Evolutionary conservation across 768 basidiomycete species (phyloP).

Genomic region (Dendrothele bispora): DNA sequence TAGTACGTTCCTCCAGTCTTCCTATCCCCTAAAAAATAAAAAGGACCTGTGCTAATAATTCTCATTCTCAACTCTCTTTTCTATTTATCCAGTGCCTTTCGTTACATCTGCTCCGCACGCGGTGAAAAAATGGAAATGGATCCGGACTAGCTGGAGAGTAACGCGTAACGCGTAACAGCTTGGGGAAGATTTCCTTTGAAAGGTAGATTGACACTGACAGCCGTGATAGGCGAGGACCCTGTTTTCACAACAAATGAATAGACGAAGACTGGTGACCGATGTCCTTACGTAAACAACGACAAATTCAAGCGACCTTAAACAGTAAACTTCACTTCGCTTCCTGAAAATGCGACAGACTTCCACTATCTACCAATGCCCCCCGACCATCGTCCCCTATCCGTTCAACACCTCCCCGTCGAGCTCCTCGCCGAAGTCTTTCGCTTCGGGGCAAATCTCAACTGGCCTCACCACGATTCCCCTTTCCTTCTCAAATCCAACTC

Average conservation of each 20-base stretch:
- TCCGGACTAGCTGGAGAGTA: too few species aligned
- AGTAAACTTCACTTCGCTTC: too few species aligned
- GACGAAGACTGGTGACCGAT: too few species aligned
- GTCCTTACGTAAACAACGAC: too few species aligned
- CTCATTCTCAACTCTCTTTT: not conserved
- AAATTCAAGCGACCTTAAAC: too few species aligned
- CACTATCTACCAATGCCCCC: slow-evolving; percentile 2
- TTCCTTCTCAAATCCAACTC: slow-evolving; percentile 47
- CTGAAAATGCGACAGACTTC: slow-evolving; percentile 1
- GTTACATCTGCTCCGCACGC: slow-evolving; percentile 70
- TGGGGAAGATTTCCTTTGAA: too few species aligned
- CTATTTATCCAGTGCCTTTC: slow-evolving; percentile 67
- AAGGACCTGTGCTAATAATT: too few species aligned
- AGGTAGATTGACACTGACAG: too few species aligned
- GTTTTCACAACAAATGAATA: too few species aligned
- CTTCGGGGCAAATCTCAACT: slow-evolving; percentile 46
- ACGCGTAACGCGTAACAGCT: too few species aligned
- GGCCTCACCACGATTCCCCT: slow-evolving; percentile 42
- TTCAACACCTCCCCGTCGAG: slow-evolving; percentile 48
- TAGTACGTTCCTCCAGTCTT: slow-evolving; percentile 74
- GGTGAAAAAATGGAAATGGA: slow-evolving; percentile 77
- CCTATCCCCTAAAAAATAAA: too few species aligned
- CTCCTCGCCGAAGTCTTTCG: slow-evolving; percentile 57
- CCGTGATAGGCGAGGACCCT: too few species aligned
- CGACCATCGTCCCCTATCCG: not conserved